Conservation (phyloP, 441 rosid species). For the Populus hybrid region DNA sequence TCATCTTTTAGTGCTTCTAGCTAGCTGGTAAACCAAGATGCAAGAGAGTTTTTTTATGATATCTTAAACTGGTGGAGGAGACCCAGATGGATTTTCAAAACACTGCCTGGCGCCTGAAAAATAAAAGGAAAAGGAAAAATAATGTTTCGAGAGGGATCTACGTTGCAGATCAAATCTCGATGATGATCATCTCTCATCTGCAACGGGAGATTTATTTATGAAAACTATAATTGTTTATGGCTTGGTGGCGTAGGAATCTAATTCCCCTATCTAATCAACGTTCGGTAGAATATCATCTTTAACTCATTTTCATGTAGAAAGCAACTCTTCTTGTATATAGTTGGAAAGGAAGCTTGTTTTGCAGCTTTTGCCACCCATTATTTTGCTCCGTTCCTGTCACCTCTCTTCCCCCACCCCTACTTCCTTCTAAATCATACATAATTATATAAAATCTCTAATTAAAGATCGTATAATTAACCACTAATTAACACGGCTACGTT, state of each 20-base stretch:
- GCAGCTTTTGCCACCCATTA: conserved; percentile 33
- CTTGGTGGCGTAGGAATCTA: conserved; percentile 51
- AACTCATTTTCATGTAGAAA: conserved; percentile 41
- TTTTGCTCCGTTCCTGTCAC: conserved; percentile 25
- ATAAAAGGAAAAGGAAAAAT: background rate
- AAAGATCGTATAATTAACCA: background rate
- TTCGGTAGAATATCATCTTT: conserved; percentile 32
- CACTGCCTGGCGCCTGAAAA: background rate
- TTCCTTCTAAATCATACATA: background rate
- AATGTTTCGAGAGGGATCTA: background rate
- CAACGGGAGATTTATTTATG: background rate
- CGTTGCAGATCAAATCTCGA: background rate
- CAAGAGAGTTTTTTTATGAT: background rate
- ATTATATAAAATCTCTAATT: background rate
- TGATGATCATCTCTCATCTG: background rate
- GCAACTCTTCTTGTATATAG: conserved; percentile 10
- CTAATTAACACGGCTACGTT: background rate
- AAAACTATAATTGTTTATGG: background rate
- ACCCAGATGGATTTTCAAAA: background rate
- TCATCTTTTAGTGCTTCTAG: background rate
- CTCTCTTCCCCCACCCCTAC: conserved; percentile 15
- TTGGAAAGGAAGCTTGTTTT: conserved; percentile 25
- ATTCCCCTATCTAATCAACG: conserved; percentile 43
- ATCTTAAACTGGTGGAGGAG: background rate
- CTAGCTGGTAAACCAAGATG: background rate